Evolutionary conservation across 2,329 filamentous ascomycete genomes (phyloP), one percentile per base, ranked within the genome.

Genomic region (Lachnellula arida): DNA sequence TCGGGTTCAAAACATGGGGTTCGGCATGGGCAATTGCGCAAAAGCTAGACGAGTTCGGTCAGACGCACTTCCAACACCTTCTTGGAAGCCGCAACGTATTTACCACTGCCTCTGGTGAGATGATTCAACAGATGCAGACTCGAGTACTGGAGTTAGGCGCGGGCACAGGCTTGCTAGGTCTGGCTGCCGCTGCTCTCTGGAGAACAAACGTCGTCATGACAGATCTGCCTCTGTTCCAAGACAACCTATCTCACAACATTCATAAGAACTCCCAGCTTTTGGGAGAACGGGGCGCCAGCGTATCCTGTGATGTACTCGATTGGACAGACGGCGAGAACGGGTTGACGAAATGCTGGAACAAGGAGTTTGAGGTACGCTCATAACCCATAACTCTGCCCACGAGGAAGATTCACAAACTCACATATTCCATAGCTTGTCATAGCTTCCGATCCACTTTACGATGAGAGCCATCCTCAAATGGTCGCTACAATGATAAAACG

Each of bases 1-100:
- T 97, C 17, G 94, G 94, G 1, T 80, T 95, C 70, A 97, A 99
- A 72, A 99, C 94, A 0, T 97, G 94, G 94, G 90, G 89, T 0
- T 93, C 91, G 0, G 93, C 91, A 0, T 95, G 91, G 67, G 80
- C 95, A 2, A 83, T 97, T 4, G 88, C 93, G 0, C 87, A 83
- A 63, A 84, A 88, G 23, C 80, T 97, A 25, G 75, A 76, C 19
- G 40, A 72, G 68, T 7, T 71, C 70, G 44, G 75, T 71, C 51
- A 37, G 2, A 37, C 56, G 5, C 59, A 63, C 43, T 60, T 68
- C 28, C 44, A 48, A 17, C 46, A 59, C 14, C 72, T 75, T 0
- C 72, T 84, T 28, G 65, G 68, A 46, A 60, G 68, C 44, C 57
- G 49, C 22, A 9, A 50, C 28, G 58, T 59, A 43, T 51, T 22